Base-by-base conservation (phyloP, 257 asterid genomes). In the Penstemon barbatus region DNA sequence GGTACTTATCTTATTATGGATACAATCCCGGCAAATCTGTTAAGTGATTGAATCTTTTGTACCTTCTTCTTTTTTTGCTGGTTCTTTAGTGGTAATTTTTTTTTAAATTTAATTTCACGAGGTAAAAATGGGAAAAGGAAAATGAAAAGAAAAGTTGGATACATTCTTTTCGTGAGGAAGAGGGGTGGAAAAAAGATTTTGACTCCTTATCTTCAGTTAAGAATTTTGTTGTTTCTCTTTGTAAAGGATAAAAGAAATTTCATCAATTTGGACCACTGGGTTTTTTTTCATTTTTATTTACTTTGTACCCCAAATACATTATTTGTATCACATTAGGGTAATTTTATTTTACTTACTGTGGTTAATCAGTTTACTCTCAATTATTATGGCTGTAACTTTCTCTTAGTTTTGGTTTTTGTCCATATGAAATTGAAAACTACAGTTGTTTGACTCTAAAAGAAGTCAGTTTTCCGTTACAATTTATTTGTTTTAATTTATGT, bases 1-100 rank as follows among this genome's bases (percentile, higher is more conserved):
- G 96, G 96, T 89, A 89, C 56, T 66, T 87, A 55, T 77, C 83
- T 1, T 89, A 84, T 79, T 85, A 85, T 65, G 95, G 89, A 75
- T 60, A 89, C 66, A 74, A 83, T 76, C 81, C 73, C 63, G 84
- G 88, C 58, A 85, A 84, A 70, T 68, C 86, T 83, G 85, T 81
- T 80, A 70, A 79, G 72, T 82, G 55, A 73, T 73, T 72, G 75
- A 12, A 9, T 41, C 12, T 67, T 43, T 68, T 65, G 12, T 10
- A 52, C 41, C 60, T 18, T 19, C 55, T 51, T 66, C 4, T 46
- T 42, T 62, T 6, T 50, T 25, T 13, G 5, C 79, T 58, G 25
- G 36, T 7, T 66, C 70, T 60, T 71, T 72, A 51, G 67, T 61
- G 60, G 11, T 65, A n/a, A 42, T 66, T 42, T 67, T 39, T 45